These are phyloP conservation scores for Maudiozyma bulderi DNA, from an alignment of 805 yeast species.

Conservation along the genomic window DNA sequence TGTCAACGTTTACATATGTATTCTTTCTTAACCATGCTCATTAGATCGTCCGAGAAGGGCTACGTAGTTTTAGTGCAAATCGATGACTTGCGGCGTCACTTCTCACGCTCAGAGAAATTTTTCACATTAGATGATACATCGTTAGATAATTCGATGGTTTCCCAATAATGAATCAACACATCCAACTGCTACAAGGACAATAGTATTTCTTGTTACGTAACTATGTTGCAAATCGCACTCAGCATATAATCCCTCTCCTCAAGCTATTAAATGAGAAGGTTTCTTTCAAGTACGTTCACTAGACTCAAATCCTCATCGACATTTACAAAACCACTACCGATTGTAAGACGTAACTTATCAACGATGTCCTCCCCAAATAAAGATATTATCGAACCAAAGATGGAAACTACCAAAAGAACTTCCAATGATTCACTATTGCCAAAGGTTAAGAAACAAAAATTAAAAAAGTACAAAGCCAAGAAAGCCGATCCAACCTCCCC, in stretches of 20 bases:
- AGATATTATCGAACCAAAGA: not conserved
- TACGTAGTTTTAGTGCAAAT: no score
- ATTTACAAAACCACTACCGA: not conserved
- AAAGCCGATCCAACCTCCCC: slow-evolving; percentile 70
- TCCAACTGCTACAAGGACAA: no score
- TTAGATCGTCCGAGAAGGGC: no score
- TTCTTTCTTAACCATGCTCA: no score
- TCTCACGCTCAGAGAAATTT: not conserved
- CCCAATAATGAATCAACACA: not conserved
- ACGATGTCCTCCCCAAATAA: not conserved
- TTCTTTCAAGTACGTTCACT: not conserved
- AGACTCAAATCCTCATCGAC: not conserved
- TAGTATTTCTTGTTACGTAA: no score
- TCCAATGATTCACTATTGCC: not conserved
- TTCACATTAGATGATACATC: not conserved
- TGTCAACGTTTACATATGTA: no score
- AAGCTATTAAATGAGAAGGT: no score
- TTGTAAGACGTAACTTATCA: not conserved
- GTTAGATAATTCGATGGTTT: not conserved
- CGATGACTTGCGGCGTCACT: not conserved
- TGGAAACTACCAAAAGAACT: not conserved
- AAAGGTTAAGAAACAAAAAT: slow-evolving; percentile 28
- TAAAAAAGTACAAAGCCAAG: slow-evolving; percentile 50
- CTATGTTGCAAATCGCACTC: no score
- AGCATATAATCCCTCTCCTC: no score